These are phyloP conservation scores for Mortierella sp. DNA, from an alignment of 371 early-diverging fungal species.

Conservation along the genomic window DNA sequence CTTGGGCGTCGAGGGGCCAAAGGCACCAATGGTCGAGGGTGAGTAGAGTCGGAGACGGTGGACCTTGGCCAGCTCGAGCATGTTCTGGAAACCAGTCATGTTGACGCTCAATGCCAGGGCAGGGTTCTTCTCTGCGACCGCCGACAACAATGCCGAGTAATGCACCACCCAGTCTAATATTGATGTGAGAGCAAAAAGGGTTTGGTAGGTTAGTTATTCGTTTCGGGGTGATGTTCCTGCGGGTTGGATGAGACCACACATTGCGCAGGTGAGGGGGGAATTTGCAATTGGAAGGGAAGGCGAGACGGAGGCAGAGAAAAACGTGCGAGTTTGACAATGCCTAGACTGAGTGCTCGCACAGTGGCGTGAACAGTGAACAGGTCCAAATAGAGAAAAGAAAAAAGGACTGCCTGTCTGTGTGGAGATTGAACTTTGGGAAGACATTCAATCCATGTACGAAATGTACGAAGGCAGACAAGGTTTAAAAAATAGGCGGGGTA, in stretches of 20 bases:
- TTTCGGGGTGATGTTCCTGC: no score
- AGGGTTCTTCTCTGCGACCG: slow-evolving; percentile 69
- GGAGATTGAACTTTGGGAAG: slow-evolving; percentile 6
- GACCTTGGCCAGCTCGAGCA: slow-evolving; percentile 66
- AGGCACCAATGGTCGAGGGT: slow-evolving; percentile 74
- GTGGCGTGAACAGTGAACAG: no score
- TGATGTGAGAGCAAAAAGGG: neutral
- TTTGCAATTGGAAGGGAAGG: no score
- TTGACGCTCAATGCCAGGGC: slow-evolving; percentile 67
- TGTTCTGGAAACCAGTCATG: slow-evolving; percentile 71
- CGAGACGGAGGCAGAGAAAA: no score
- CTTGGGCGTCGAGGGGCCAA: slow-evolving; percentile 72
- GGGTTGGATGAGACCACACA: no score
- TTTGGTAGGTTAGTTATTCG: neutral
- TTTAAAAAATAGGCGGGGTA: slow-evolving; percentile 8
- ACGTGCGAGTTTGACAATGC: no score
- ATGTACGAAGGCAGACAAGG: neutral
- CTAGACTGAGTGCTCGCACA: no score
- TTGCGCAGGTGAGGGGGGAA: no score
- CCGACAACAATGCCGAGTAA: slow-evolving; percentile 71
- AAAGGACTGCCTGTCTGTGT: neutral
- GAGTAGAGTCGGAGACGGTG: slow-evolving; percentile 66
- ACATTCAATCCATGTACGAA: neutral
- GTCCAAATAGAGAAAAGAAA: no score
- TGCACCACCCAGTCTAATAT: slow-evolving; percentile 70